A percentile compares a stretch with the other conserved stretches of the same genome.
Evolutionary conservation across 2,329 filamentous ascomycete species (phyloP).

Genomic region (Westerdykella ornata): DNA sequence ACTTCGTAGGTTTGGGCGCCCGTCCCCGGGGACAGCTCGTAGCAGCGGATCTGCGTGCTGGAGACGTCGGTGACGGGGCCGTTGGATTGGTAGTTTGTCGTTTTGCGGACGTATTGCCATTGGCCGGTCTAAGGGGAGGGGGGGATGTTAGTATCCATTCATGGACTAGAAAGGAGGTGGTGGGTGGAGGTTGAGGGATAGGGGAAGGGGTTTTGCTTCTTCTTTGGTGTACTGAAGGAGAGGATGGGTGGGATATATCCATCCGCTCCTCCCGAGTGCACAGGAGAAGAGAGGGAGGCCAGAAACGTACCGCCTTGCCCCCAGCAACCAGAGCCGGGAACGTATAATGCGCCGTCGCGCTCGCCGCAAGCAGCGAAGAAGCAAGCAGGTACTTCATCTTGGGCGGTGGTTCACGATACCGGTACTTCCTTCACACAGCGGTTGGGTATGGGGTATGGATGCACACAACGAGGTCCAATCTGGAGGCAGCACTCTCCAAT

Average conservation of each 20-base stretch:
- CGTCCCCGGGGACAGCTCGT: constrained; percentile 15
- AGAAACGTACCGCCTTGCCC: constrained; percentile 6
- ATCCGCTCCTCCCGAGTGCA: no score
- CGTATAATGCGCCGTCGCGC: constrained; percentile 28
- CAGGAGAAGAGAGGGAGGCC: not conserved
- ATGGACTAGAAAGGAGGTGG: not conserved
- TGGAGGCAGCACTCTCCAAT: not conserved
- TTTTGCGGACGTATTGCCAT: constrained; percentile 30
- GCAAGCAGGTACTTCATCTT: constrained; percentile 27
- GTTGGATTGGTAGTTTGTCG: constrained; percentile 27
- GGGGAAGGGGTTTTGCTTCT: not conserved
- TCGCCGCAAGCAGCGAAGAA: constrained; percentile 18
- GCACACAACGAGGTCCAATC: no score
- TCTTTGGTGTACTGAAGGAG: no score
- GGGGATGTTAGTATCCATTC: not conserved
- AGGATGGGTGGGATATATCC: no score
- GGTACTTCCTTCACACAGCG: no score
- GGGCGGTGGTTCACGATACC: not conserved
- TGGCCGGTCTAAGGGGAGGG: constrained; percentile 10
- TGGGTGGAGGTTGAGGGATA: not conserved
- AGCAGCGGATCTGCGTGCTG: constrained; percentile 26
- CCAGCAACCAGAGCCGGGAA: constrained; percentile 26
- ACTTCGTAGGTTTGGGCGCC: constrained; percentile 6
- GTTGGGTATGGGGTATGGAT: no score
- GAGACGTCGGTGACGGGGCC: constrained; percentile 26